A percentile compares a stretch with the other conserved stretches of the same genome.
Evolutionary conservation across 345 rosid species (phyloP).

Genomic region (Aurinia saxatilis): DNA sequence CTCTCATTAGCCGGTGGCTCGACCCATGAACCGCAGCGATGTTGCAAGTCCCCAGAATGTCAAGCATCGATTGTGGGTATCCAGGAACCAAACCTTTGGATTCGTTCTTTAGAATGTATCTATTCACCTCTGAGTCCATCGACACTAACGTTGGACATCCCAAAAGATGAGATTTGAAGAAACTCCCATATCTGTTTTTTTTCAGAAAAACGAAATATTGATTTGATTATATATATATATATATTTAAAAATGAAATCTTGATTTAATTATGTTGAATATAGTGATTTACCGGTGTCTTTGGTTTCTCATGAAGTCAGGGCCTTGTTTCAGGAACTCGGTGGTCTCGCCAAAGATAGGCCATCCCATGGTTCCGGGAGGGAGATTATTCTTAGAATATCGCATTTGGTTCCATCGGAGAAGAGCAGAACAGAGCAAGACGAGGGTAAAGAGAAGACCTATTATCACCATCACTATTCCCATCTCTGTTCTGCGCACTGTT

Average conservation of each 20-base stretch:
- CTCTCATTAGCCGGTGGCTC: constrained; percentile 62
- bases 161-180: constrained; percentile 75
- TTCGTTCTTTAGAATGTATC: constrained; percentile 77
- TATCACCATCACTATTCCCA: constrained; percentile 37
- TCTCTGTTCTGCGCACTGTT: neutral
- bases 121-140: constrained; percentile 73
- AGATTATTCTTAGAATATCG: constrained; percentile 49
- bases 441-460: constrained; percentile 24
- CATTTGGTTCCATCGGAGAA: constrained; percentile 68
- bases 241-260: neutral
- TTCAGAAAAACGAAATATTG: neutral
- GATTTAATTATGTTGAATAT: neutral
- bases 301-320: constrained; percentile 71
- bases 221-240: too few relatives aligned
- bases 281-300: constrained; percentile 45
- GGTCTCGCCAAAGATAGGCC: constrained; percentile 86
- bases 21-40: constrained; percentile 81
- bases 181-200: constrained; percentile 54
- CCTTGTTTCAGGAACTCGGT: constrained; percentile 71
- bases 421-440: constrained; percentile 44
- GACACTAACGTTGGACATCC: constrained; percentile 79
- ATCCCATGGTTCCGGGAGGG: constrained; percentile 94
- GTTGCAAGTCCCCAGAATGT: constrained; percentile 65
- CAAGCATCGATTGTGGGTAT: constrained; percentile 82
- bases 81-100: constrained; percentile 84